Conservation (phyloP, 805 yeast genomes). For the Schwanniomyces yamadae region DNA sequence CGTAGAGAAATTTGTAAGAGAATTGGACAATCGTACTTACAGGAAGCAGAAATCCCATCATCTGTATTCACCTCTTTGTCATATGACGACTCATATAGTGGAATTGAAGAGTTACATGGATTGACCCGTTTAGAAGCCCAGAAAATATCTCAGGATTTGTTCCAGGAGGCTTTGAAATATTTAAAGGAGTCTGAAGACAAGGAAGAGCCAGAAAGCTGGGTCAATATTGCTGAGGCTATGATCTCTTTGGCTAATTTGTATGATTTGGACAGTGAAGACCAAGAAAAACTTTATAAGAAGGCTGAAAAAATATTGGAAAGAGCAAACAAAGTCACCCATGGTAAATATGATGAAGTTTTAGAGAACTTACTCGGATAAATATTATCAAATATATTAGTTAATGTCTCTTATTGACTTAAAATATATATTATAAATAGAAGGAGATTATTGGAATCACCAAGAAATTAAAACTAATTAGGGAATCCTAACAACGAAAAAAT, state of each 20-base stretch:
- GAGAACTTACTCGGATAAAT: constrained; percentile 41
- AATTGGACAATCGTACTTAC: constrained; percentile 61
- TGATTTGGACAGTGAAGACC: constrained; percentile 64
- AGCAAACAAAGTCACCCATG: constrained; percentile 81
- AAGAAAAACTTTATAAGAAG: constrained; percentile 59
- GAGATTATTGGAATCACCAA: not conserved
- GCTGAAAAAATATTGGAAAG: constrained; percentile 69
- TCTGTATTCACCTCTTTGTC: constrained; percentile 52
- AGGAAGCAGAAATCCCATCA: constrained; percentile 64
- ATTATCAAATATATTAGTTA: not conserved
- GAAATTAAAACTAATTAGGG: not conserved
- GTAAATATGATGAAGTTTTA: constrained; percentile 64
- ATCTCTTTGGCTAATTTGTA: constrained; percentile 75
- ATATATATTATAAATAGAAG: not conserved
- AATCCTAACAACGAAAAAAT: no score
- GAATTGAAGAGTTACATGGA: constrained; percentile 32
- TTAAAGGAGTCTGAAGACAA: constrained; percentile 61
- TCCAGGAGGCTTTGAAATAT: constrained; percentile 54
- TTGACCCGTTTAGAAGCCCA: constrained; percentile 44
- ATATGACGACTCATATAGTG: constrained; percentile 50
- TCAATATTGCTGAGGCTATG: constrained; percentile 79
- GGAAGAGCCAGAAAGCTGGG: constrained; percentile 81
- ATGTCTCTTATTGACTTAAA: constrained; percentile 1
- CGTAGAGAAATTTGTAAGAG: constrained; percentile 45
- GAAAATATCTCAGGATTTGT: constrained; percentile 45